phyloP scores from a whole-genome alignment of 129 eudicot genomes.

The Artemisia annua region DNA sequence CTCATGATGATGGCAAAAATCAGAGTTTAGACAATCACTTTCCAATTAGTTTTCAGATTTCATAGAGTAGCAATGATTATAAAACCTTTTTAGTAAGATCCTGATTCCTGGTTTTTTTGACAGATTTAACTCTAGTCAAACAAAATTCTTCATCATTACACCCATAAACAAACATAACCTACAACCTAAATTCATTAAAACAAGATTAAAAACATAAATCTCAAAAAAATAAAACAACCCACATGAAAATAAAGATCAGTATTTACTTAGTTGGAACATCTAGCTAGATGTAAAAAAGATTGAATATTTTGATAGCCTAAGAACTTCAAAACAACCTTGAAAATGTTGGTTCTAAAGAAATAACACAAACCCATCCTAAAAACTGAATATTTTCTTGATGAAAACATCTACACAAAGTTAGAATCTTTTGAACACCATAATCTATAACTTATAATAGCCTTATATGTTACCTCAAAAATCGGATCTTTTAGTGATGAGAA shows the following conservation, averaged over 20 bases:
- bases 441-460: too few relatives aligned
- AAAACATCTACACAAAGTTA: too few relatives aligned
- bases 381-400: too few relatives aligned
- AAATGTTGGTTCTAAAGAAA: too few relatives aligned
- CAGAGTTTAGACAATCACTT: constrained; percentile 24
- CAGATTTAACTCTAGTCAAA: constrained; percentile 35
- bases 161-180: constrained; percentile 13
- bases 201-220: neutral
- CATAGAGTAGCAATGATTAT: constrained; percentile 39
- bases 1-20: constrained; percentile 32
- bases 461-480: too few relatives aligned
- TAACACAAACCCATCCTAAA: too few relatives aligned
- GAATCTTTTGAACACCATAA: too few relatives aligned
- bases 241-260: constrained; percentile 1
- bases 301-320: too few relatives aligned
- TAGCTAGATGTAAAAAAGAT: neutral
- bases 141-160: constrained; percentile 25
- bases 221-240: neutral
- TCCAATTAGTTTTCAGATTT: constrained; percentile 34
- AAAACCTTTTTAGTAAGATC: constrained; percentile 36
- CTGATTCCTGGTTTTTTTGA: constrained; percentile 24
- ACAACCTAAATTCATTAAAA: neutral
- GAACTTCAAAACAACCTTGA: too few relatives aligned
- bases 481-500: too few relatives aligned
- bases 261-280: neutral